Base-by-base conservation (phyloP, 78 protist genomes). In the Pelomyxa schiedti region DNA sequence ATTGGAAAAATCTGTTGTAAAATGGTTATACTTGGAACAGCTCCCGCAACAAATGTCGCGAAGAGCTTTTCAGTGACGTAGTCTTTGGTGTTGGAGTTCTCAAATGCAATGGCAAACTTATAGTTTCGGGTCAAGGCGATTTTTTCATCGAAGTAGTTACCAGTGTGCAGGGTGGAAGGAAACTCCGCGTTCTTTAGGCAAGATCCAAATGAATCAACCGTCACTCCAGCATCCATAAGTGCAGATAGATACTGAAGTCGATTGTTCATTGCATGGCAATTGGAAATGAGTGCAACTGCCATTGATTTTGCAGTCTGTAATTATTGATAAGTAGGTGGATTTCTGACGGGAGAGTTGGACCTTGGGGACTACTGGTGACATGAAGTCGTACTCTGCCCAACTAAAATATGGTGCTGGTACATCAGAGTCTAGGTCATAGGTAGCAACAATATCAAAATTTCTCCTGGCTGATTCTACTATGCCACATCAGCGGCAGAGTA, bases 21-120 rank as follows among this genome's bases (percentile, higher is more conserved):
- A n/a, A n/a, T n/a, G n/a, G n/a, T n/a, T n/a, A n/a, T n/a, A n/a
- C n/a, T n/a, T 9, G 70, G 73, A 8, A 69, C 42, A 8, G 26
- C 28, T 29, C 79, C 79, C 9, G 79, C 79, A 52, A 30, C 5
- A 28, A 39, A 65, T n/a, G 72, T 58, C 39, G 41, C 69, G 71
- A 43, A 75, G 38, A 75, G 39, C 63, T 75, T 75, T 32, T 75
- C 79, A 5, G 79, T 75, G 39, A 75, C n/a, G 72, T 75, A 75
- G 8, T 75, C 68, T 65, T 63, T 43, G 3, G 24, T 42, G 26
- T 2, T 0, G 8, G 36, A 42, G 72, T 75, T 75, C 52, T 75
- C 79, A 22, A 75, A 3, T 28, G 79, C 69, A 16, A 52, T 8
- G 38, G 40, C 7, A 58, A 75, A 75, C 79, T 75, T 75, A 66